Conservation (phyloP, 1,284 basidiomycete species). For the Ustilago nuda region DNA sequence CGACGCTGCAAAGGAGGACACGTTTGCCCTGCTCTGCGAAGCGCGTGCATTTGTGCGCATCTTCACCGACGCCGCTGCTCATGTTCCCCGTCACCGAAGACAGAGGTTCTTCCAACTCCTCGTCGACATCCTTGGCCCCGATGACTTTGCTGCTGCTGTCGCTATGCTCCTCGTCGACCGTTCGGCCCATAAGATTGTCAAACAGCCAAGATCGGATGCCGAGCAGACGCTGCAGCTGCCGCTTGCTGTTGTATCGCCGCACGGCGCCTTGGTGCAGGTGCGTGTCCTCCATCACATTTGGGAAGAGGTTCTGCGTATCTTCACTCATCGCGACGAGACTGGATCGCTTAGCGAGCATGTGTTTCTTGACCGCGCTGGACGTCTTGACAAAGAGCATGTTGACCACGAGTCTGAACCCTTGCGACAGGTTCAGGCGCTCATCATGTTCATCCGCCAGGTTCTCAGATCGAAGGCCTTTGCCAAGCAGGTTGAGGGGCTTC, state of each 20-base stretch:
- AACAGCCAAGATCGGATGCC: constrained; percentile 72
- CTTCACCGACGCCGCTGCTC: constrained; percentile 86
- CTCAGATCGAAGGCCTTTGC: constrained; percentile 44
- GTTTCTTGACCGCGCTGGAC: constrained; percentile 59
- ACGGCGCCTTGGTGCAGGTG: constrained; percentile 75
- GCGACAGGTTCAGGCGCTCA: constrained; percentile 57
- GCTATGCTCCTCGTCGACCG: constrained; percentile 89
- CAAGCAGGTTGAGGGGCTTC: constrained; percentile 26
- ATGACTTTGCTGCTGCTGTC: constrained; percentile 85
- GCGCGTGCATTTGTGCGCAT: constrained; percentile 78
- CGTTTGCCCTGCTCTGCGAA: constrained; percentile 57
- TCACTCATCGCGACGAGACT: constrained; percentile 43
- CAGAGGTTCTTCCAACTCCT: constrained; percentile 91
- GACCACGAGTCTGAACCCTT: constrained; percentile 56
- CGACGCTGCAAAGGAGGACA: constrained; percentile 36
- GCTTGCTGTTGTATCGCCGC: constrained; percentile 73
- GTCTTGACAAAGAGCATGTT: constrained; percentile 59
- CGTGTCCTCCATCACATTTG: constrained; percentile 69
- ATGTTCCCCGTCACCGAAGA: constrained; percentile 87
- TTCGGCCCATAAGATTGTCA: constrained; percentile 78
- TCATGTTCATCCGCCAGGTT: constrained; percentile 54
- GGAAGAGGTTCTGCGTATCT: constrained; percentile 55
- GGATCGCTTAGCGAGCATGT: constrained; percentile 42
- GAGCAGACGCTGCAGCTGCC: constrained; percentile 76
- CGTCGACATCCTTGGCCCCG: constrained; percentile 83